Evolutionary conservation across 2,329 filamentous ascomycete genomes (phyloP).

Genomic region (Pochonia chlamydosporia): DNA sequence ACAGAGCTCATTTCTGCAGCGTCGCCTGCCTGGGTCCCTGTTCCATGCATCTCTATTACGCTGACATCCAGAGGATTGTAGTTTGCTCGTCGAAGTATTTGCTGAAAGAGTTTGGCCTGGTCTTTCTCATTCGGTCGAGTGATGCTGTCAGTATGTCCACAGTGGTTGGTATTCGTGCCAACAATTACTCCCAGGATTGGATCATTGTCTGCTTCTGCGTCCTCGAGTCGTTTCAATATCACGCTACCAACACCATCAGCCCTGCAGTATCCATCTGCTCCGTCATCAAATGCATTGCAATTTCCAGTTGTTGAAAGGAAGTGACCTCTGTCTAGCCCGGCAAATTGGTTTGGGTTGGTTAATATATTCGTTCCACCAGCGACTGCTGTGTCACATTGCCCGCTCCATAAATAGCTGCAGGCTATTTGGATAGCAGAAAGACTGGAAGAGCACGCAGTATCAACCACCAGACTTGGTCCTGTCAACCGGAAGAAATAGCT

Average conservation of each 20-base stretch:
- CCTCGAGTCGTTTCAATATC: conserved; percentile 72
- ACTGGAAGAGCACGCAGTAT: conserved; percentile 73
- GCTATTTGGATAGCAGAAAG: conserved; percentile 55
- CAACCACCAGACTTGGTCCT: conserved; percentile 66
- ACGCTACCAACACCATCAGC: conserved; percentile 71
- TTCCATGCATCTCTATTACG: conserved; percentile 91
- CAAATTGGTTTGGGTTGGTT: conserved; percentile 5
- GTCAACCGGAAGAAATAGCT: conserved; percentile 73
- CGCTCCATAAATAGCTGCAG: conserved; percentile 8
- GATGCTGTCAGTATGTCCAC: conserved; percentile 74
- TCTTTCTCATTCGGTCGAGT: conserved; percentile 76
- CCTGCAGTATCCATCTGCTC: conserved; percentile 77
- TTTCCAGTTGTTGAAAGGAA: conserved; percentile 6
- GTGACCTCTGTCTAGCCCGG: conserved; percentile 5
- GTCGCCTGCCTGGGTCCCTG: conserved; percentile 84
- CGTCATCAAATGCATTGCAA: conserved; percentile 72
- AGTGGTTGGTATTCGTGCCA: conserved; percentile 74
- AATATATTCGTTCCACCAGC: conserved; percentile 12
- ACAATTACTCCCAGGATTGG: conserved; percentile 70
- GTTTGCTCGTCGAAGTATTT: conserved; percentile 64
- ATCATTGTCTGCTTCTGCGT: conserved; percentile 73
- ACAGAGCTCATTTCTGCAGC: conserved; percentile 79
- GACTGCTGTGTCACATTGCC: conserved; percentile 6
- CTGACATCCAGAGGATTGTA: conserved; percentile 71
- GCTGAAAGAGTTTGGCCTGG: conserved; percentile 62